Base-by-base conservation (phyloP, 495 filamentous ascomycete genomes). In the Podospora australis region DNA sequence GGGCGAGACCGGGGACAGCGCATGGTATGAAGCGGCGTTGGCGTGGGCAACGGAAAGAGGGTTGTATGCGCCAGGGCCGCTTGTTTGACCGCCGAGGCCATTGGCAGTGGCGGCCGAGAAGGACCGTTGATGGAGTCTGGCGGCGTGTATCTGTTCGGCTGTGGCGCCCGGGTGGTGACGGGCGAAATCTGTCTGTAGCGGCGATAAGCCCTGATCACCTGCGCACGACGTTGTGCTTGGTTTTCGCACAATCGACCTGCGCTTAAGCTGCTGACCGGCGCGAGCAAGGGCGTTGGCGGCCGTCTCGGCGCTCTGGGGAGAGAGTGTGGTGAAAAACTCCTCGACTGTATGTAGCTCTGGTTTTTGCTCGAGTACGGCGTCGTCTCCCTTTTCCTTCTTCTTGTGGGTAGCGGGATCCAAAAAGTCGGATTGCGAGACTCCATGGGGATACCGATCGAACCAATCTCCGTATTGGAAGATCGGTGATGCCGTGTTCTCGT, bases 381-480 rank as follows among this genome's bases (percentile, higher is more conserved):
- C 88, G 24, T 87, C 83, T 22, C 83, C 83, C 6, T 79, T 83
- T 52, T 89, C 83, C 56, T 83, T 83, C 62, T 79, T 80, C 62
- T 78, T 71, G 48, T 78, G 76, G 1, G 72, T 68, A 29, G 81
- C 82, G 0, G 88, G 83, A 52, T 90, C 88, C 54, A 90, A 85
- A 67, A 86, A 92, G 64, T 92, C 85, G 8, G 83, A 73, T 44
- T 84, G 77, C 22, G 87, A 87, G 17, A 96, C 87, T 9, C 92
- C 92, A 57, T 92, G 88, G 1, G 92, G 92, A 68, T 96, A 96
- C 54, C 87, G 83, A 60, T 90, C 82, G 59, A 96, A 96, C 92
- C 92, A 98, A 65, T 98, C 92, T 28, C 90, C 90, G 56, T 97
- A 98, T 60, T 96, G 91, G 70, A 96, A 90, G 63, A 96, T 87